phyloP scores from a whole-genome alignment of 768 basidiomycete species.

The Antrodiella citrinella region DNA sequence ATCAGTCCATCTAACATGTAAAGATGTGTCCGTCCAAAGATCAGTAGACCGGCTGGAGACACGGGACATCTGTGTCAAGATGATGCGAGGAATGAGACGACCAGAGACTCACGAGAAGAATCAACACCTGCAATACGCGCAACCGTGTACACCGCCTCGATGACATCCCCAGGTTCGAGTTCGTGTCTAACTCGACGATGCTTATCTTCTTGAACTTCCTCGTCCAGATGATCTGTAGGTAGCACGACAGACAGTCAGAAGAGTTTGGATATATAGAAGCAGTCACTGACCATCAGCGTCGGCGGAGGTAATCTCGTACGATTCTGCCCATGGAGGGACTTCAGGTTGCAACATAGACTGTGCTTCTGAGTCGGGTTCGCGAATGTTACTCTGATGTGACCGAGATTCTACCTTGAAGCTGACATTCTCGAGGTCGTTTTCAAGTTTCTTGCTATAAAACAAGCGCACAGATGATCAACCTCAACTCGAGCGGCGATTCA shows the following conservation, averaged over 20 bases:
- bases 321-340: slow-evolving; percentile 67
- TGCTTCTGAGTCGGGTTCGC: slow-evolving; percentile 42
- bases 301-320: slow-evolving; percentile 58
- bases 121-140: slow-evolving; percentile 87
- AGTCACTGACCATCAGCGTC: slow-evolving; percentile 50
- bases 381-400: slow-evolving; percentile 40
- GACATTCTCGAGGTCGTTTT: slow-evolving; percentile 43
- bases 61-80: background rate
- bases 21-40: slow-evolving; percentile 76
- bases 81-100: background rate
- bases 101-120: slow-evolving; percentile 65
- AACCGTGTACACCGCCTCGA: slow-evolving; percentile 81
- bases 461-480: background rate
- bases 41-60: slow-evolving; percentile 69
- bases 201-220: slow-evolving; percentile 83
- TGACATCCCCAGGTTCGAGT: slow-evolving; percentile 82
- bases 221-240: slow-evolving; percentile 48
- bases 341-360: slow-evolving; percentile 45
- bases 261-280: background rate
- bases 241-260: slow-evolving; percentile 6
- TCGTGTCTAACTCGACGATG: slow-evolving; percentile 81
- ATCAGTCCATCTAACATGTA: slow-evolving; percentile 90
- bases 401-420: slow-evolving; percentile 40
- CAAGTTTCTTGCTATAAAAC: slow-evolving; percentile 61
- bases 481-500: slow-evolving; percentile 11